Evolutionary conservation across 116 monocot genomes (phyloP).

Genomic region (Zostera marina): DNA sequence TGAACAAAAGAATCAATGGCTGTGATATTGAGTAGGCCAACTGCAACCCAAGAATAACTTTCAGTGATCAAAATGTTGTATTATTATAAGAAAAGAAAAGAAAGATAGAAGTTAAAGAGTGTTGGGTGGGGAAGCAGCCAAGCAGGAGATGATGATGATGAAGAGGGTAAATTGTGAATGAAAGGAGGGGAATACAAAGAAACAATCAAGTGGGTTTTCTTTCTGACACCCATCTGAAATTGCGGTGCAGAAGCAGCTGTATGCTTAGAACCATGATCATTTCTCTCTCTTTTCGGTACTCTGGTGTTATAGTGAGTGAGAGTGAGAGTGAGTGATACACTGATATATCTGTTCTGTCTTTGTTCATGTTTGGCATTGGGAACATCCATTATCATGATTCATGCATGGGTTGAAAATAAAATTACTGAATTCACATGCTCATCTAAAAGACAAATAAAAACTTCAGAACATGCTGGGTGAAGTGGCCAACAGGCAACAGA

Average conservation of each 20-base stretch:
- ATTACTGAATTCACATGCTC: background rate
- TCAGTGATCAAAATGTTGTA: conserved; percentile 1
- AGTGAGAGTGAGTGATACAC: no score
- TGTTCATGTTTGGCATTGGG: background rate
- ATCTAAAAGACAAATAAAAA: background rate
- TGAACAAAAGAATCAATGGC: conserved; percentile 13
- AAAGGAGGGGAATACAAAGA: background rate
- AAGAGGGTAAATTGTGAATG: background rate
- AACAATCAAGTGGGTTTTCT: conserved; percentile 5
- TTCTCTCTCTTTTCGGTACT: conserved; percentile 2
- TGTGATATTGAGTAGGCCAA: background rate
- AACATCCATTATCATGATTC: conserved; percentile 6
- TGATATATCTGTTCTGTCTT: conserved; percentile 3
- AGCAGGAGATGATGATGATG: background rate
- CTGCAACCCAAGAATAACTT: conserved; percentile 11
- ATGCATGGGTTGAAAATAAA: conserved; percentile 7
- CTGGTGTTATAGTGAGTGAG: background rate
- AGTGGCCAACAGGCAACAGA: conserved; percentile 6
- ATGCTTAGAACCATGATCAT: background rate
- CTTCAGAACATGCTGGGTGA: conserved; percentile 1
- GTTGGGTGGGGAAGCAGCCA: background rate
- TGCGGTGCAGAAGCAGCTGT: conserved; percentile 1
- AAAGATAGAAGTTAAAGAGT: background rate
- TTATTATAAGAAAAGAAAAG: background rate
- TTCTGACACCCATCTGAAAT: conserved; percentile 9